A percentile compares a stretch with the other conserved stretches of the same genome.
Evolutionary conservation across 179 eudicot genomes (phyloP).

Genomic region (Spinacia oleracea): DNA sequence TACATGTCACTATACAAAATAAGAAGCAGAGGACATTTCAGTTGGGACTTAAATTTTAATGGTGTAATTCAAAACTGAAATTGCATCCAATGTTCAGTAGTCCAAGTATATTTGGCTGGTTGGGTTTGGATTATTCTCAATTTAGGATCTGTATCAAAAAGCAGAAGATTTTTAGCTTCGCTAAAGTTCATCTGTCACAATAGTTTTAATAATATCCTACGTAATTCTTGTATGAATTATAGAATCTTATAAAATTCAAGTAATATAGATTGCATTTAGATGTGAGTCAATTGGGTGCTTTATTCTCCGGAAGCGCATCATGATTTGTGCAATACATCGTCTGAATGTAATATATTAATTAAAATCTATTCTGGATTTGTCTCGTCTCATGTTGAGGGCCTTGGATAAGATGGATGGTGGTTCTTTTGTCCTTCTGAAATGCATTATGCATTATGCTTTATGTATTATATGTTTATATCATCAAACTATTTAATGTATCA

Average conservation of each 20-base stretch:
- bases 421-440: conserved; percentile 1
- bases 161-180: neutral
- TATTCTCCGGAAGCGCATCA: neutral
- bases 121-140: neutral
- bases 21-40: too few species aligned
- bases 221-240: neutral
- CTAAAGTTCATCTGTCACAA: neutral
- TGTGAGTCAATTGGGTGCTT: neutral
- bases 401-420: neutral
- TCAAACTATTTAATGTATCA: conserved; percentile 8
- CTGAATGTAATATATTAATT: neutral
- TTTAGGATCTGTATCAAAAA: neutral
- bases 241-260: neutral
- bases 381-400: neutral
- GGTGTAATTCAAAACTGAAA: neutral
- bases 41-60: too few species aligned
- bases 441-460: neutral
- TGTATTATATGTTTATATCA: too few species aligned
- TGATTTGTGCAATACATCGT: neutral
- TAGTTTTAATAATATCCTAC: neutral
- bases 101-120: neutral
- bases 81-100: neutral
- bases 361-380: neutral
- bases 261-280: neutral
- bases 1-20: neutral